Percentiles rank a stretch among this genome's conserved stretches.
Evolutionary conservation across 495 filamentous ascomycete species (phyloP).

Genomic region (Acidiella bohemica): DNA sequence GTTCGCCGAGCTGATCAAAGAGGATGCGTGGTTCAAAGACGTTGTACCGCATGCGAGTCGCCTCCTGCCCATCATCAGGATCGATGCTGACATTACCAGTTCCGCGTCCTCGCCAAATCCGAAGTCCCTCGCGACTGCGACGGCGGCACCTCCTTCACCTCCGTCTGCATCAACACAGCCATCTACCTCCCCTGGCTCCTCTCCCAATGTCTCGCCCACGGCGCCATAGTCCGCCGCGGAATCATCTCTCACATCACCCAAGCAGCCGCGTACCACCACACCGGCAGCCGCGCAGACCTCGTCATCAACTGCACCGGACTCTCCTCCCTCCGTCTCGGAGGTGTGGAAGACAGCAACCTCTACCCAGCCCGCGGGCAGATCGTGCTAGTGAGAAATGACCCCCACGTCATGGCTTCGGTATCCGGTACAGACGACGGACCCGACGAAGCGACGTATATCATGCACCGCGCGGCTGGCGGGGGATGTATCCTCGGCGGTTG

Average conservation of each 20-base stretch:
- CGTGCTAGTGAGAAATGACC: conserved; percentile 74
- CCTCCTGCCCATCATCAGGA: neutral
- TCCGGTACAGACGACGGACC: conserved; percentile 71
- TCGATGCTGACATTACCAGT: conserved; percentile 17
- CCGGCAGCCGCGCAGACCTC: conserved; percentile 49
- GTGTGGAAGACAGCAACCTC: conserved; percentile 64
- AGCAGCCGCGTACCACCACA: conserved; percentile 50
- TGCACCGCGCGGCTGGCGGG: conserved; percentile 72
- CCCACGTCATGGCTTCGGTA: conserved; percentile 50
- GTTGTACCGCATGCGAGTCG: conserved; percentile 54
- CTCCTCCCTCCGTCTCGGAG: conserved; percentile 57
- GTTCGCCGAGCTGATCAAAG: conserved; percentile 49
- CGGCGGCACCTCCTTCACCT: conserved; percentile 59
- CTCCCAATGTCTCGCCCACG: conserved; percentile 57
- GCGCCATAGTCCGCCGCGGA: conserved; percentile 48
- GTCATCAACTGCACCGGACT: conserved; percentile 85
- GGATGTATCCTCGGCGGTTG: conserved; percentile 79
- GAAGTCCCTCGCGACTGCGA: conserved; percentile 49
- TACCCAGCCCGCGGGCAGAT: conserved; percentile 75
- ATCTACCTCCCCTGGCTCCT: conserved; percentile 77
- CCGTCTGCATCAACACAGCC: conserved; percentile 81
- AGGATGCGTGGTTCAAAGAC: conserved; percentile 71
- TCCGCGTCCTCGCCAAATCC: conserved; percentile 34
- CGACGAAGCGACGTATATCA: conserved; percentile 76
- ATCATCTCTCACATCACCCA: conserved; percentile 60